Percentiles rank a stretch among this genome's conserved stretches.
Evolutionary conservation across 2,329 filamentous ascomycete genomes (phyloP).

Genomic region (Alternaria novae-zelandiae): DNA sequence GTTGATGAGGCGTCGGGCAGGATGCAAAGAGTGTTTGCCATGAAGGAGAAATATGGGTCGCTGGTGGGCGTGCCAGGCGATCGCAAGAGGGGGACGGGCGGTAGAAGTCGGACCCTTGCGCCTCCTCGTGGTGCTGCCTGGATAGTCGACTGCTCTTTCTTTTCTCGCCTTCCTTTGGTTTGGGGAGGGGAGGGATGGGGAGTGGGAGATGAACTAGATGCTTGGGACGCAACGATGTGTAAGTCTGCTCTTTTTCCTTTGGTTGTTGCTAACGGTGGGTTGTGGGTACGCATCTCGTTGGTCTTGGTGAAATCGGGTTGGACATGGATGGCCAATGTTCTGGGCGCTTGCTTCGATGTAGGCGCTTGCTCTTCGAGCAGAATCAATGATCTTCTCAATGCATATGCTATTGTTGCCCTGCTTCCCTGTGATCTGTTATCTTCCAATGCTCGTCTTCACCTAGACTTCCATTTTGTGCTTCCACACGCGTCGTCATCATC

Average conservation of each 20-base stretch:
- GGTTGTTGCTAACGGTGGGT: background rate
- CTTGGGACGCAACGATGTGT: slow-evolving; percentile 34
- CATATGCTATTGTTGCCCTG: background rate
- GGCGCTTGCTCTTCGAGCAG: background rate
- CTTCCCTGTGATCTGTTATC: rapidly evolving
- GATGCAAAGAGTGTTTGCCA: slow-evolving; percentile 11
- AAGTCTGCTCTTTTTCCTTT: background rate
- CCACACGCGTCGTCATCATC: background rate
- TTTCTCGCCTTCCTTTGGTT: no score
- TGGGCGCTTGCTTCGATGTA: background rate
- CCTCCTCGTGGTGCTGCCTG: slow-evolving; percentile 47
- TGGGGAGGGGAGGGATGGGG: no score
- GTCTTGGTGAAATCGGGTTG: background rate
- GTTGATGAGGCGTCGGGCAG: background rate
- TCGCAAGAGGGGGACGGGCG: slow-evolving; percentile 43
- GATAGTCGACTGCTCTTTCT: slow-evolving; percentile 40
- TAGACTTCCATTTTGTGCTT: background rate
- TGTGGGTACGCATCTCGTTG: background rate
- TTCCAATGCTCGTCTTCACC: background rate
- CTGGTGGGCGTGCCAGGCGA: slow-evolving; percentile 19
- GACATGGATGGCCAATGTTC: background rate
- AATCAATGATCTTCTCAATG: background rate
- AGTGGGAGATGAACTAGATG: slow-evolving; percentile 44
- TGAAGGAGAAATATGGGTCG: slow-evolving; percentile 29
- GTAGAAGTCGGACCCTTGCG: slow-evolving; percentile 47